Evolutionary conservation across 805 yeast species (phyloP), one percentile per base, ranked within the genome.

Genomic region (Ogataea populi-albae): DNA sequence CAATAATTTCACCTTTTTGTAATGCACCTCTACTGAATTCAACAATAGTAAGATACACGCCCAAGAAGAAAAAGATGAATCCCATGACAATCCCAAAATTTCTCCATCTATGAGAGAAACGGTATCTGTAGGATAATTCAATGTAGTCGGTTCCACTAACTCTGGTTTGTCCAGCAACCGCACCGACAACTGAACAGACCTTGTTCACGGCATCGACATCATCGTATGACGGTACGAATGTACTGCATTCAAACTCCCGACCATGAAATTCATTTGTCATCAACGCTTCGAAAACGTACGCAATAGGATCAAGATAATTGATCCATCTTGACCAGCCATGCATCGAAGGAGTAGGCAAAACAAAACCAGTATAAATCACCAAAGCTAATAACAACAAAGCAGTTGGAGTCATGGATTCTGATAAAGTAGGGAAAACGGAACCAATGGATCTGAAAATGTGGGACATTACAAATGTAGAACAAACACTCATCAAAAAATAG

Each of bases 1-100:
- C 67, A 42, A 80, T 61, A 21, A 81, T 68, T 58, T 82, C 89
- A 66, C 89, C 89, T 60, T 77, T 77, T 57, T 77, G 84, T 65
- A 71, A 68, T 3, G 84, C 76, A 54, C 81, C 77, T 52, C 70
- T 72, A 49, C 77, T 75, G 43, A 51, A 61, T 54, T 83, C 89
- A 35, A 77, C 69, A 39, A 77, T 63, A 3, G 62, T 23, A 40
- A 83, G 55, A 55, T 81, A 81, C 8, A 73, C 64, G 34, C 45
- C 50, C 35, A 80, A 65, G 59, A 82, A 79, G 57, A 77, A 68
- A 28, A 79, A 38, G 17, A 62, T 59, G 52, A 71, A 84, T 1
- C 69, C 86, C 41, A 79, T 32, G 25, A 68, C 57, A 45, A 85
- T 80, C 55, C 89, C 95, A 44, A 80, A 73, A 54, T 86, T 82